phyloP scores from a whole-genome alignment of 768 basidiomycete species.

The Paxillus ammoniavirescens region DNA sequence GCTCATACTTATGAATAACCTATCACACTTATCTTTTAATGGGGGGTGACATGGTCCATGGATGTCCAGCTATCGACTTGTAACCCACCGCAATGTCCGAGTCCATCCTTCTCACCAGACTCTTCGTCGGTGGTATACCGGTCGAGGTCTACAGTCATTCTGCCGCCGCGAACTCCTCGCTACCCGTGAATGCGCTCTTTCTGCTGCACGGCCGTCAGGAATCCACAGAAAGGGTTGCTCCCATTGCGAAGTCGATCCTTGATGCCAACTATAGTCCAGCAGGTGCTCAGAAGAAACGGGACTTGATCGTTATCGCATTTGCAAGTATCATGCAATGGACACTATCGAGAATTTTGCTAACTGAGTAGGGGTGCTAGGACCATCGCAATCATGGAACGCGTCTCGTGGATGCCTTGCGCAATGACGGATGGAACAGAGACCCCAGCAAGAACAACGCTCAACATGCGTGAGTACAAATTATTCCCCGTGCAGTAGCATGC shows the following conservation, averaged over 20 bases:
- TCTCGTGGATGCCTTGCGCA: constrained; percentile 22
- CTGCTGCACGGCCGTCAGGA: constrained; percentile 26
- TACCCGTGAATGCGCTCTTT: constrained; percentile 28
- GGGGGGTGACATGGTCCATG: too few relatives aligned
- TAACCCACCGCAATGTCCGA: constrained; percentile 17
- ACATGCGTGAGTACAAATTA: constrained; percentile 26
- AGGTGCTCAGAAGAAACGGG: constrained; percentile 15
- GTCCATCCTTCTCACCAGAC: constrained; percentile 4
- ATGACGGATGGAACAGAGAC: constrained; percentile 25
- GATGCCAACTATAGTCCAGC: constrained; percentile 11
- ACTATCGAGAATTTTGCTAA: neutral
- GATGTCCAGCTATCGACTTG: too few relatives aligned
- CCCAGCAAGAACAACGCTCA: constrained; percentile 21
- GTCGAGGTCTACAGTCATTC: constrained; percentile 26
- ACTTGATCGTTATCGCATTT: constrained; percentile 27
- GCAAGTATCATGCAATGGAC: constrained; percentile 15
- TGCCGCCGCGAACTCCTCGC: constrained; percentile 5
- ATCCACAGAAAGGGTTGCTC: constrained; percentile 13
- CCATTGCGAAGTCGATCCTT: constrained; percentile 22
- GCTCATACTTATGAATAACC: too few relatives aligned
- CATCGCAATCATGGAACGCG: constrained; percentile 33
- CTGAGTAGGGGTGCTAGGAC: constrained; percentile 14
- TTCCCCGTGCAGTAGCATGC: neutral
- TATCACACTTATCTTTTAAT: too few relatives aligned
- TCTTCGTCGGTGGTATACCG: constrained; percentile 26